phyloP scores from a whole-genome alignment of 2,329 filamentous ascomycete species.

The Incumbomyces lentus region DNA sequence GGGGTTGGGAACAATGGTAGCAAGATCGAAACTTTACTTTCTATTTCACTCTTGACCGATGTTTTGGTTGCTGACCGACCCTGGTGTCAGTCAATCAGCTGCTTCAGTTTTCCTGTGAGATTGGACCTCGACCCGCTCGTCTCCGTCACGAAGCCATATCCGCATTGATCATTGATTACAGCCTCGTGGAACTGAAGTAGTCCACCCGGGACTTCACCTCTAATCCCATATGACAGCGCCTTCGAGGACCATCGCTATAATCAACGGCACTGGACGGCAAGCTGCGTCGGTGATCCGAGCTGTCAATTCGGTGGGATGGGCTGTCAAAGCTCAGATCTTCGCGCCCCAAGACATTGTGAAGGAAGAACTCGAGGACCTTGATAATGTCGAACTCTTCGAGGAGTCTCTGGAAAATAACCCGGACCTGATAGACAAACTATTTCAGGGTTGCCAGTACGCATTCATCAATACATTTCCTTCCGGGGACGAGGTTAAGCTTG shows the following conservation, averaged over 20 bases:
- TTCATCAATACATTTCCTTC: constrained; percentile 94
- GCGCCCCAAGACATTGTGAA: constrained; percentile 81
- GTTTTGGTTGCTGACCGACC: too few species aligned
- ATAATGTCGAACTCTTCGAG: constrained; percentile 67
- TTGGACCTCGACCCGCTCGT: too few species aligned
- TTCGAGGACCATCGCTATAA: constrained; percentile 74
- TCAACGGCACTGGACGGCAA: constrained; percentile 93
- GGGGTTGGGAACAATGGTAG: not conserved
- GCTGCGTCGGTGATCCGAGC: constrained; percentile 91
- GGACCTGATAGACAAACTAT: constrained; percentile 63
- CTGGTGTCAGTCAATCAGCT: too few species aligned
- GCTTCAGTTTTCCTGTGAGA: too few species aligned
- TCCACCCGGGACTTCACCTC: not conserved
- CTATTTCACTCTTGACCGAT: too few species aligned
- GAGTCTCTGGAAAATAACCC: constrained; percentile 60
- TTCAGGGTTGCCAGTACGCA: constrained; percentile 73
- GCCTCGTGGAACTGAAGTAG: not conserved
- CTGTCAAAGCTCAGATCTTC: constrained; percentile 82
- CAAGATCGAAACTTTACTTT: not conserved
- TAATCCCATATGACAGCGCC: constrained; percentile 16
- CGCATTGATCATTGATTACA: not conserved
- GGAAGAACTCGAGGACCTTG: constrained; percentile 69
- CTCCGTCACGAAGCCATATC: too few species aligned
- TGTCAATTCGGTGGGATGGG: constrained; percentile 84
- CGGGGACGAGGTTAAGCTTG: constrained; percentile 84